Conservation (phyloP, 495 filamentous ascomycete species). For the Penicillium maclennaniae region DNA sequence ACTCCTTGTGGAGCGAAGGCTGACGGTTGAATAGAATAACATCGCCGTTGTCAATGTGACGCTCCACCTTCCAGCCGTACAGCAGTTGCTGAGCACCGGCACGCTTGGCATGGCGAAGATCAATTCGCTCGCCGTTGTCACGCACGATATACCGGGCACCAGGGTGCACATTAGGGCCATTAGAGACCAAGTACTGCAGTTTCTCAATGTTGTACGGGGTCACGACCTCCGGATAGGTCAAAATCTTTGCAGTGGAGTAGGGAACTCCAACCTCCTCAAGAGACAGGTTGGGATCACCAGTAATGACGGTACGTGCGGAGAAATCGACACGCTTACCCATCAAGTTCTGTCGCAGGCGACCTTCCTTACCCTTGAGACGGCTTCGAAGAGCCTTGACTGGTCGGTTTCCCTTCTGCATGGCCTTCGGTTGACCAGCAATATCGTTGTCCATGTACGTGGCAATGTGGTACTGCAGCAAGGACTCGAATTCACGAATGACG, state of each 20-base stretch:
- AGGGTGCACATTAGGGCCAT: conserved; percentile 90
- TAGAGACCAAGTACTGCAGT: conserved; percentile 80
- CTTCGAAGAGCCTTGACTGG: conserved; percentile 95
- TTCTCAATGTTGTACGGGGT: conserved; percentile 97
- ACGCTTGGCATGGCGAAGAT: conserved; percentile 85
- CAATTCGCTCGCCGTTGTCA: conserved; percentile 85
- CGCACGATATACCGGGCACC: conserved; percentile 95
- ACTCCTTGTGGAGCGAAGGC: conserved; percentile 97
- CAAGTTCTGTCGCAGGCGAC: conserved; percentile 92
- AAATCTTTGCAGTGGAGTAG: conserved; percentile 75
- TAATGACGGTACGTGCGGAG: conserved; percentile 98
- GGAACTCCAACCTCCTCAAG: conserved; percentile 97
- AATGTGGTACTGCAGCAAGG: conserved; percentile 93
- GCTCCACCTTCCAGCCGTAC: conserved; percentile 98
- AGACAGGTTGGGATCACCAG: conserved; percentile 92
- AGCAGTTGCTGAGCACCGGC: conserved; percentile 77
- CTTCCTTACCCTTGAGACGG: conserved; percentile 97
- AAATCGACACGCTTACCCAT: conserved; percentile 99
- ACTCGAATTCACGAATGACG: conserved; percentile 83
- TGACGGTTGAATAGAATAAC: conserved; percentile 99
- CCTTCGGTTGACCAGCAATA: conserved; percentile 92
- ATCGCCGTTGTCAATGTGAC: conserved; percentile 91
- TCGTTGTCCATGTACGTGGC: conserved; percentile 99
- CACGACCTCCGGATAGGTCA: conserved; percentile 96
- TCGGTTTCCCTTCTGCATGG: conserved; percentile 91